Conservation (phyloP, 495 filamentous ascomycete species). For the Trichodelitschia bisporula region DNA sequence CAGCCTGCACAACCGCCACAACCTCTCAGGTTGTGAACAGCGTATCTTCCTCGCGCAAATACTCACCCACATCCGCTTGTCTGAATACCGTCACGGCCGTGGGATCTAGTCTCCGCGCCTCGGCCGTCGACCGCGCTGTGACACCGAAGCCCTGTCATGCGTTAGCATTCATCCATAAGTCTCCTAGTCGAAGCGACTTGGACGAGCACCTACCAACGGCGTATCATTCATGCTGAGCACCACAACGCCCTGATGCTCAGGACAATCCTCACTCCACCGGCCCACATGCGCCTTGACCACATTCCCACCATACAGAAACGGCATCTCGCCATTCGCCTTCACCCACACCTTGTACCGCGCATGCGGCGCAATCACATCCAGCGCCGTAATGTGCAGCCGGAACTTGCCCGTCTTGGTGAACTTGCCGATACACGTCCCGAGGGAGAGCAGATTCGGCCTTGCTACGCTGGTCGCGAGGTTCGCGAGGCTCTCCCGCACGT, state of each 20-base stretch:
- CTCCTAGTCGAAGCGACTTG: background rate
- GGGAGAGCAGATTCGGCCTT: conserved; percentile 49
- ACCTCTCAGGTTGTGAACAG: conserved; percentile 20
- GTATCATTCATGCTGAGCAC: conserved; percentile 56
- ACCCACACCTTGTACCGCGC: conserved; percentile 90
- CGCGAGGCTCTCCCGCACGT: conserved; percentile 61
- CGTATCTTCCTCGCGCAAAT: conserved; percentile 50
- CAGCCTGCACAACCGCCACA: no score
- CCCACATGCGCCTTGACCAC: conserved; percentile 83
- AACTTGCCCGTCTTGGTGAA: conserved; percentile 90
- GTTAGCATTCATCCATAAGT: no score
- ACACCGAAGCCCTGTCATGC: conserved; percentile 49
- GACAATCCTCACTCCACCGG: conserved; percentile 67
- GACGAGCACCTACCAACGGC: conserved; percentile 26
- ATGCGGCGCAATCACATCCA: conserved; percentile 67
- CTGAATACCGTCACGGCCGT: conserved; percentile 68
- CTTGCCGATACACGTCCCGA: conserved; percentile 73
- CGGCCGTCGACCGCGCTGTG: conserved; percentile 57
- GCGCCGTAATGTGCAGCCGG: conserved; percentile 55
- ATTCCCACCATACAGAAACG: conserved; percentile 75
- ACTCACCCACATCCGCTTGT: conserved; percentile 80
- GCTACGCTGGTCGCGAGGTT: conserved; percentile 73
- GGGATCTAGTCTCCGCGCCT: conserved; percentile 60
- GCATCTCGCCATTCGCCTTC: conserved; percentile 85
- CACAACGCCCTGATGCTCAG: conserved; percentile 51